Conservation (phyloP, 169 alveolate species). For the Babesia bovis region DNA sequence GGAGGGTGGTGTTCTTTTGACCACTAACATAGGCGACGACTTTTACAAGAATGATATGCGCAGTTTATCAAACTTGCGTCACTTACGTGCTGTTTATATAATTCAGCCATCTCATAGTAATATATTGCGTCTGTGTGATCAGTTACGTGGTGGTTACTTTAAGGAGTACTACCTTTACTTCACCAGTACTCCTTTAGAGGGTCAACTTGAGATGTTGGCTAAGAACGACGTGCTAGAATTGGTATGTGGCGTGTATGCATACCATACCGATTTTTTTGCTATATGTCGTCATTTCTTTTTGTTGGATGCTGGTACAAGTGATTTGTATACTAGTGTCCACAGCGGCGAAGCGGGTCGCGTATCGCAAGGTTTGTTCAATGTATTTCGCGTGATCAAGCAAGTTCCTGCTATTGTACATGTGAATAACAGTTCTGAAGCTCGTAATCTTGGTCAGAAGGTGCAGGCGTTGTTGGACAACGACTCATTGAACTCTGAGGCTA, state of each 20-base stretch:
- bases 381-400: constrained; percentile 56
- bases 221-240: constrained; percentile 88
- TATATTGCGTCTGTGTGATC: constrained; percentile 78
- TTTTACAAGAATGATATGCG: constrained; percentile 47
- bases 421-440: constrained; percentile 25
- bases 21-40: constrained; percentile 87
- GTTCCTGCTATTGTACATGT: constrained; percentile 60
- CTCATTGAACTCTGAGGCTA: constrained; percentile 46
- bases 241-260: constrained; percentile 87
- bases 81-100: constrained; percentile 87
- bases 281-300: constrained; percentile 84
- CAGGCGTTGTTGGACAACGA: constrained; percentile 62
- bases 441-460: constrained; percentile 50
- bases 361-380: constrained; percentile 48
- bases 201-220: constrained; percentile 87
- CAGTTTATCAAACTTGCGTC: constrained; percentile 78
- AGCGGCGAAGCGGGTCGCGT: constrained; percentile 29
- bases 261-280: constrained; percentile 86
- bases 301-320: constrained; percentile 81
- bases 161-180: constrained; percentile 87
- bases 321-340: constrained; percentile 71
- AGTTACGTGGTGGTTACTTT: constrained; percentile 85
- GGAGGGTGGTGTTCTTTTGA: constrained; percentile 88
- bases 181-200: constrained; percentile 83
- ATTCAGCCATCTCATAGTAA: constrained; percentile 88